Evolutionary conservation across 768 basidiomycete species (phyloP).

Genomic region (Tylopilus felleus): DNA sequence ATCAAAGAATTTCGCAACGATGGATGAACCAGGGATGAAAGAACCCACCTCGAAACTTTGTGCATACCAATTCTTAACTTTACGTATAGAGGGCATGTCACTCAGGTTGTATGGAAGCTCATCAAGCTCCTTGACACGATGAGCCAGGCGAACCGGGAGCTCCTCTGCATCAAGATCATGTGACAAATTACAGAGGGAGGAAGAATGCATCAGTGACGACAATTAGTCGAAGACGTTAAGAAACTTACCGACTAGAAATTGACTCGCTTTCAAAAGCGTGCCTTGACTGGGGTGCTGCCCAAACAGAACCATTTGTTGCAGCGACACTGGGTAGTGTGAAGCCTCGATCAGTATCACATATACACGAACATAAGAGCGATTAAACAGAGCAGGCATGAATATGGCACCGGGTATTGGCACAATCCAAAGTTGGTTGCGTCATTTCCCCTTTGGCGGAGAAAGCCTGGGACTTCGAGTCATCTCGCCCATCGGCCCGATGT

Average conservation of each 20-base stretch:
- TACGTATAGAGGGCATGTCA: constrained; percentile 17
- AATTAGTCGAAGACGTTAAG: neutral
- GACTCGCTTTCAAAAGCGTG: constrained; percentile 15
- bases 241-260: constrained; percentile 14
- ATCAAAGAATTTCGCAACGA: neutral
- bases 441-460: neutral
- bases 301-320: constrained; percentile 18
- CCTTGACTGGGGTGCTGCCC: constrained; percentile 19
- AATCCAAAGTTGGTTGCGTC: neutral
- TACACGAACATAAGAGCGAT: neutral
- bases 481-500: neutral
- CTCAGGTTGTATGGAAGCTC: constrained; percentile 16
- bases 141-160: constrained; percentile 15
- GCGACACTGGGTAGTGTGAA: constrained; percentile 8
- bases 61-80: constrained; percentile 20
- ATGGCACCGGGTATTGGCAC: neutral
- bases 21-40: neutral
- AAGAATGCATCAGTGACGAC: neutral
- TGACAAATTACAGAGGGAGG: neutral
- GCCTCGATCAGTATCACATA: constrained; percentile 4
- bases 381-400: neutral
- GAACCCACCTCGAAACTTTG: constrained; percentile 17
- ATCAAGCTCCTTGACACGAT: constrained; percentile 18
- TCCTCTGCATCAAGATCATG: constrained; percentile 6
- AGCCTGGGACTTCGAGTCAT: neutral